Conservation (phyloP, 1,284 basidiomycete species). For the Trametes hirsuta region DNA sequence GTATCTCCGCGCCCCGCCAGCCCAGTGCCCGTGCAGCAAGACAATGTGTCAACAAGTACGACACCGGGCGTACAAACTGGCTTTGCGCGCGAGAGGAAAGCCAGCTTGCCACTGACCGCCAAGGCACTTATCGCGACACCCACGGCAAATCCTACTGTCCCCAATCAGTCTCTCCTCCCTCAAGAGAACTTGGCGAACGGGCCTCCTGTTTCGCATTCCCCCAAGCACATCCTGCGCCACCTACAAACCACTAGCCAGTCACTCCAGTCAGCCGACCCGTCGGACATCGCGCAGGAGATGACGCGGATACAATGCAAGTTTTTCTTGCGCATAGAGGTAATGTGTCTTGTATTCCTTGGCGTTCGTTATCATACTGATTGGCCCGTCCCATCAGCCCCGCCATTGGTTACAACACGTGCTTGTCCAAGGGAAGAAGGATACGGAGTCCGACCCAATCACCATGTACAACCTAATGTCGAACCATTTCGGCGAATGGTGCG, state of each 20-base stretch:
- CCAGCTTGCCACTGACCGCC: conserved; percentile 58
- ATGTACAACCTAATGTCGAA: conserved; percentile 73
- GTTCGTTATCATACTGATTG: neutral
- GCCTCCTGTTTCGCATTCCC: conserved; percentile 28
- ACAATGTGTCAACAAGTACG: neutral
- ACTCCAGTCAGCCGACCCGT: conserved; percentile 56
- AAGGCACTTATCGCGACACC: conserved; percentile 39
- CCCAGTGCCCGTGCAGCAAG: conserved; percentile 17
- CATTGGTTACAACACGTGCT: conserved; percentile 81
- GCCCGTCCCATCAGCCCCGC: conserved; percentile 55
- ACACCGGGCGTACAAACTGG: conserved; percentile 5
- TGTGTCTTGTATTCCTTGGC: conserved; percentile 19
- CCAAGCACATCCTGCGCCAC: conserved; percentile 65
- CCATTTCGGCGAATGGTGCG: conserved; percentile 76
- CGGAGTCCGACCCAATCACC: conserved; percentile 64
- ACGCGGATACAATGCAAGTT: conserved; percentile 64
- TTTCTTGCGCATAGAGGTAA: conserved; percentile 73
- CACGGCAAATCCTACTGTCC: conserved; percentile 5
- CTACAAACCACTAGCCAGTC: conserved; percentile 58
- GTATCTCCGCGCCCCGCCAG: conserved; percentile 31
- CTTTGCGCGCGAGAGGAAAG: conserved; percentile 57
- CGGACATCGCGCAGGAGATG: conserved; percentile 77
- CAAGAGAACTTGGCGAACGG: neutral
- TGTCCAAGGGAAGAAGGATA: conserved; percentile 64
- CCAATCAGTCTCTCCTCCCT: neutral